Evolutionary conservation across 2,329 filamentous ascomycete genomes (phyloP).

Genomic region (Rhytidhysteron rufulum): DNA sequence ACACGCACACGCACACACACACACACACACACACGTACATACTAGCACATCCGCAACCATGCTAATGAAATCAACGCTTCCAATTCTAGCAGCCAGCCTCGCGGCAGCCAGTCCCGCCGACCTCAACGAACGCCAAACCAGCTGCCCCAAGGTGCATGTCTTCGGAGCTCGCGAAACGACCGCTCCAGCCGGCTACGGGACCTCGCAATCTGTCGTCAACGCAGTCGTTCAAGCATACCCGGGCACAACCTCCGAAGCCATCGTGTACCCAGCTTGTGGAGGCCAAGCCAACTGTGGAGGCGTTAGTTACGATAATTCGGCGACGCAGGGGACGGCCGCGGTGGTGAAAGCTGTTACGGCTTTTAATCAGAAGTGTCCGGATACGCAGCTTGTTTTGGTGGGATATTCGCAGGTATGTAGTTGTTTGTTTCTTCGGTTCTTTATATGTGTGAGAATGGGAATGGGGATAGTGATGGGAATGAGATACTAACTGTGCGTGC

Average conservation of each 20-base stretch:
- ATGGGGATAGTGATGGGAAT: background rate
- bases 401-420: slow-evolving; percentile 57
- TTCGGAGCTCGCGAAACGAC: slow-evolving; percentile 45
- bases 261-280: slow-evolving; percentile 56
- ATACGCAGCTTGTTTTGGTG: slow-evolving; percentile 56
- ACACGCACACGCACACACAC: no score
- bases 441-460: background rate
- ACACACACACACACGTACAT: no score
- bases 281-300: slow-evolving; percentile 57
- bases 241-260: slow-evolving; percentile 39
- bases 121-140: slow-evolving; percentile 26
- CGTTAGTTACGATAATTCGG: slow-evolving; percentile 59
- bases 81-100: slow-evolving; percentile 16
- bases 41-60: background rate
- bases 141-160: slow-evolving; percentile 42
- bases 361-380: slow-evolving; percentile 55
- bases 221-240: slow-evolving; percentile 37
- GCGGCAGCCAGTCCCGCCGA: slow-evolving; percentile 35
- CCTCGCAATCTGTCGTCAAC: slow-evolving; percentile 38
- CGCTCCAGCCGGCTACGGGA: slow-evolving; percentile 38
- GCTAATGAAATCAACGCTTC: background rate
- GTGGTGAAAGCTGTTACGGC: slow-evolving; percentile 58
- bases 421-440: background rate
- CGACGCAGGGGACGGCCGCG: slow-evolving; percentile 54
- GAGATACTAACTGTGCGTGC: background rate